Evolutionary conservation across 2,329 filamentous ascomycete genomes (phyloP).

Genomic region (Ophiostoma himal-ulmi): DNA sequence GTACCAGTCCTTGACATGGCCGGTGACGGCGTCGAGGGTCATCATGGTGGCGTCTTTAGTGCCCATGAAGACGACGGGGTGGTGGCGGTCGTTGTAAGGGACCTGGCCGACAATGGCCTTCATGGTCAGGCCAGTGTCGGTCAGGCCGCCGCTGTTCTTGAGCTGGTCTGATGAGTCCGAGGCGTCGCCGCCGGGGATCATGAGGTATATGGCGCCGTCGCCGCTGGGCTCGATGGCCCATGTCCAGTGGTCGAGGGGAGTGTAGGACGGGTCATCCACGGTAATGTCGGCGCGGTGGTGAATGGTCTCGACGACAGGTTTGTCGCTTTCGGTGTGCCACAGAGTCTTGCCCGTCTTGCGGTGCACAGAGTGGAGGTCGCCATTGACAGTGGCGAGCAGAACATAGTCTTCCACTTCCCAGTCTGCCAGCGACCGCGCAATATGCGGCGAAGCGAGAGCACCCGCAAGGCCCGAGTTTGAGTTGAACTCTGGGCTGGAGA

Average conservation of each 20-base stretch:
- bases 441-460: conserved; percentile 70
- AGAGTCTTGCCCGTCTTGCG: conserved; percentile 75
- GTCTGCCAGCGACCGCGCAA: conserved; percentile 96
- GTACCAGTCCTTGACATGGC: conserved; percentile 76
- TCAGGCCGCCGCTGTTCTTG: conserved; percentile 39
- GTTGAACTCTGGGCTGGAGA: conserved; percentile 9
- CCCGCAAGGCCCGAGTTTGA: conserved; percentile 3
- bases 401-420: conserved; percentile 99
- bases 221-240: conserved; percentile 93
- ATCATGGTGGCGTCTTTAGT: conserved; percentile 87
- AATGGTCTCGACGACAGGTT: conserved; percentile 84
- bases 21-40: conserved; percentile 80
- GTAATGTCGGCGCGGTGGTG: conserved; percentile 70
- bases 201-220: conserved; percentile 81
- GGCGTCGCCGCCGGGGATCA: conserved; percentile 58
- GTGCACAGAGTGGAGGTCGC: conserved; percentile 87
- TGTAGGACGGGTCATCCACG: conserved; percentile 51
- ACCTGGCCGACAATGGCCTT: conserved; percentile 83
- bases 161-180: not conserved
- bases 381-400: conserved; percentile 99
- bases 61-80: conserved; percentile 80
- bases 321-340: conserved; percentile 79
- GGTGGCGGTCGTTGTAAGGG: conserved; percentile 66
- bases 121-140: conserved; percentile 66
- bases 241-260: conserved; percentile 73